These are phyloP conservation scores for Stagonosporopsis vannaccii DNA, from an alignment of 2,329 filamentous ascomycete species.

Conservation along the genomic window DNA sequence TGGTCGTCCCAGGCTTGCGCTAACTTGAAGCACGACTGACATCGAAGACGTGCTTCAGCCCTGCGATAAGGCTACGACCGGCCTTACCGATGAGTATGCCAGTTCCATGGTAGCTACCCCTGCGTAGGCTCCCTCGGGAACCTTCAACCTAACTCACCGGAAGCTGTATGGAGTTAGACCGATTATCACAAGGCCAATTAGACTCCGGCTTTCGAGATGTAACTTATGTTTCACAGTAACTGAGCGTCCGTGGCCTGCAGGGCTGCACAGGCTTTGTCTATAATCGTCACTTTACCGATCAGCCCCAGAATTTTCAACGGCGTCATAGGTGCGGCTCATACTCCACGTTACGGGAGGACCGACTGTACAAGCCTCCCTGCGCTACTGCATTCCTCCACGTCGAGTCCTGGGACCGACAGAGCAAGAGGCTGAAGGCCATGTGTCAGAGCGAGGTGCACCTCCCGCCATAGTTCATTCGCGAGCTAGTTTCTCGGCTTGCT, in stretches of 20 bases:
- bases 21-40: conserved; percentile 1
- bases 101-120: conserved; percentile 34
- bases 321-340: conserved; percentile 33
- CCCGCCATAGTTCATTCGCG: conserved; percentile 6
- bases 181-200: conserved; percentile 18
- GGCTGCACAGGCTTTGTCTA: conserved; percentile 26
- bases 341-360: conserved; percentile 37
- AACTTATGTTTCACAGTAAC: conserved; percentile 16
- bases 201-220: background rate
- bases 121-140: conserved; percentile 33
- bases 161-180: conserved; percentile 25
- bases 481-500: conserved; percentile 10
- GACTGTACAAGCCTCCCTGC: conserved; percentile 28
- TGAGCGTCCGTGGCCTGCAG: conserved; percentile 23
- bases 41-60: conserved; percentile 10
- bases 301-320: conserved; percentile 20
- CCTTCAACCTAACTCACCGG: conserved; percentile 23
- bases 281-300: conserved; percentile 25
- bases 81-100: conserved; percentile 27
- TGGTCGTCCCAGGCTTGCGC: conserved; percentile 9
- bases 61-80: conserved; percentile 19
- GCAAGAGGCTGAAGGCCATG: conserved; percentile 15
- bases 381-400: background rate
- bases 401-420: background rate
- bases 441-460: background rate